These are phyloP conservation scores for Debaryomyces sp. DNA, from an alignment of 1,139 yeast species.

Conservation along the genomic window DNA sequence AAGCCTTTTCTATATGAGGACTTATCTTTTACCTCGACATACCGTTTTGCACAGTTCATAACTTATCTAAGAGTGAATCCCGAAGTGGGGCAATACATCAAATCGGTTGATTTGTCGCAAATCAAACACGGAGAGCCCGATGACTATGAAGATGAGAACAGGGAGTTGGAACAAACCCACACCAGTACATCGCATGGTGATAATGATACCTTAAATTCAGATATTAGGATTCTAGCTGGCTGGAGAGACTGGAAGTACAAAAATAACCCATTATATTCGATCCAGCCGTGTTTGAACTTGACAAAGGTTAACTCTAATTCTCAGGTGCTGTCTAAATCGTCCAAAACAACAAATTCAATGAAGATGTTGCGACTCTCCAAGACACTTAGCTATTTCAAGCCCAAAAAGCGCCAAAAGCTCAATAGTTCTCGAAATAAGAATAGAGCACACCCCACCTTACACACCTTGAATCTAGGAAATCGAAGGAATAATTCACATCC, in stretches of 20 bases:
- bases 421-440: background rate
- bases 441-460: background rate
- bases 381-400: constrained; percentile 27
- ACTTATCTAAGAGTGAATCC: constrained; percentile 59
- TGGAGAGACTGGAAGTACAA: constrained; percentile 91
- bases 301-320: constrained; percentile 32
- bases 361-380: constrained; percentile 18
- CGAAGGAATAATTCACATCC: constrained; percentile 48
- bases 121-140: constrained; percentile 52
- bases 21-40: constrained; percentile 66
- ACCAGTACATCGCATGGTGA: constrained; percentile 3
- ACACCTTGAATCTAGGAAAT: background rate
- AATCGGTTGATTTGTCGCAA: constrained; percentile 57
- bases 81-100: constrained; percentile 58
- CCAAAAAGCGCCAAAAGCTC: constrained; percentile 21
- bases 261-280: constrained; percentile 64
- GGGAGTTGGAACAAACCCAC: constrained; percentile 13
- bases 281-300: constrained; percentile 24
- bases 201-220: constrained; percentile 13
- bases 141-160: constrained; percentile 41
- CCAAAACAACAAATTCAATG: constrained; percentile 18
- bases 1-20: constrained; percentile 55
- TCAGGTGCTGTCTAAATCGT: constrained; percentile 24
- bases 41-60: constrained; percentile 77
- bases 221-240: constrained; percentile 53